Evolutionary conservation across 768 basidiomycete genomes (phyloP).

Genomic region (Hericium coralloides): DNA sequence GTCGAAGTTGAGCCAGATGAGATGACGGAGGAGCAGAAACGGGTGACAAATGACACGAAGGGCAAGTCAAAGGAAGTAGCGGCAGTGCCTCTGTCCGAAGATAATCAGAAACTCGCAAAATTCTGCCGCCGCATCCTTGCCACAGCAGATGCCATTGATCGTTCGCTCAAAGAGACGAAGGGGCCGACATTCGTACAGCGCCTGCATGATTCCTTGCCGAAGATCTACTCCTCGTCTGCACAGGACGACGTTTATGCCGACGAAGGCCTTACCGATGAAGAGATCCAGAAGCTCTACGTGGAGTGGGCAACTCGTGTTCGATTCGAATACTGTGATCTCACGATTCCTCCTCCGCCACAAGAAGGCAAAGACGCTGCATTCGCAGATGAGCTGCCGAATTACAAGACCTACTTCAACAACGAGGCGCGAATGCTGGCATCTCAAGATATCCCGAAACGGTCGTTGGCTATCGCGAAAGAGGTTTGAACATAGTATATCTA

Average conservation of each 20-base stretch:
- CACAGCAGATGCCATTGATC: constrained; percentile 80
- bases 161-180: constrained; percentile 82
- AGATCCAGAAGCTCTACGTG: constrained; percentile 58
- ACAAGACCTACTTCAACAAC: constrained; percentile 74
- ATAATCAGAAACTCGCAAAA: constrained; percentile 65
- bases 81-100: constrained; percentile 43
- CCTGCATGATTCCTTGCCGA: constrained; percentile 68
- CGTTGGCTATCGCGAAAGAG: constrained; percentile 93
- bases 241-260: constrained; percentile 31
- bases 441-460: constrained; percentile 84
- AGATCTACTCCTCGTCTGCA: constrained; percentile 42
- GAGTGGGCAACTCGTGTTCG: constrained; percentile 77
- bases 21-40: constrained; percentile 85
- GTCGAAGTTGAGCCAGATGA: constrained; percentile 42
- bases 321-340: constrained; percentile 90
- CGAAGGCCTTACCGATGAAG: constrained; percentile 56
- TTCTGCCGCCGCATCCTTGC: constrained; percentile 84
- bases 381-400: constrained; percentile 55
- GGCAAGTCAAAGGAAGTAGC: constrained; percentile 56
- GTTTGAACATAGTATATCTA: constrained; percentile 24
- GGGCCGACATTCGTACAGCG: constrained; percentile 80
- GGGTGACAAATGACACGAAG: constrained; percentile 61
- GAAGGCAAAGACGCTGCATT: constrained; percentile 22
- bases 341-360: constrained; percentile 28
- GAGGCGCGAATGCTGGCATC: constrained; percentile 80